Evolutionary conservation across 805 yeast species (phyloP), one percentile per base, ranked within the genome.

Genomic region (Nakazawaea sp.): DNA sequence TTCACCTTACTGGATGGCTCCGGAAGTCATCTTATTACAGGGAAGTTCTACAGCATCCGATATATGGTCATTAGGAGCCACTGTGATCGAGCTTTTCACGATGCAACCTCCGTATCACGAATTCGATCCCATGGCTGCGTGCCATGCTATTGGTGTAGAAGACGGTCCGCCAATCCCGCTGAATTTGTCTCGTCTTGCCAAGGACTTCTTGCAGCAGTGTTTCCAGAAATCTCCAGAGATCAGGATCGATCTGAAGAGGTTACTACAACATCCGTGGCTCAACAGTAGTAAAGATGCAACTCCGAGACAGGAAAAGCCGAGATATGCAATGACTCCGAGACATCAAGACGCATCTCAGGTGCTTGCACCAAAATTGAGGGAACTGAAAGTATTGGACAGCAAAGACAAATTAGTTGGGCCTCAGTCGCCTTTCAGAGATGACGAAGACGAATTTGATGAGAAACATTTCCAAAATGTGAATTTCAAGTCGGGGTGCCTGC

Each of bases 1-100:
- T 2, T 87, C 97, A 0, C 95, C 97, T 0, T 84, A 90, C 53
- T 92, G 97, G 97, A 89, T 92, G 96, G 97, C 98, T 0, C 98
- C 98, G 0, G 98, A 92, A 53, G 78, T 94, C 2, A 83, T 92
- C 4, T 66, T 80, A 29, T 78, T 87, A 48, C 84, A 81, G 50
- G 95, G 94, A 3, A 82, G 90, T 2, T 80, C 94, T 8, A 76
- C 90, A 0, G 82, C 94, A 2, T 85, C 95, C 2, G 98, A 92
- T 60, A 75, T 84, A 20, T 84, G 92, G 97, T 84, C 95, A 6
- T 58, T 92, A 19, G 98, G 97, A 3, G 94, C 97, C n/a, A 90
- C 97, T 0, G 73, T 89, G 3, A 75, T 90, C 2, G 98, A 92
- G 55, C 64, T 92, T 29, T 62, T 86, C 35, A 81, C 95, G 0